Conservation (phyloP, 1,284 basidiomycete species). For the Ustilago loliicola region DNA sequence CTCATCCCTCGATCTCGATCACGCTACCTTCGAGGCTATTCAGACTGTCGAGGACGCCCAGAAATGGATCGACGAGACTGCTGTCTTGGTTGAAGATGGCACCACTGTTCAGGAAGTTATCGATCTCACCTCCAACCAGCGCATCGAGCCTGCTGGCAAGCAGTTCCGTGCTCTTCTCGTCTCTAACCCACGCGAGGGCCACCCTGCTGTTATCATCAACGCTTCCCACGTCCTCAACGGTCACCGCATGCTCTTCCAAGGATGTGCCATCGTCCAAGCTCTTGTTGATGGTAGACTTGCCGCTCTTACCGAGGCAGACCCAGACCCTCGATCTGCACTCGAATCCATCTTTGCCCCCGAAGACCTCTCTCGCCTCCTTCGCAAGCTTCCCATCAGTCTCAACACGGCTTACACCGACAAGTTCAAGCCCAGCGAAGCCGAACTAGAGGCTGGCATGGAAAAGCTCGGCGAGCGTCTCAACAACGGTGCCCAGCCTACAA, state of each 20-base stretch:
- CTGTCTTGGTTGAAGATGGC: slow-evolving; percentile 27
- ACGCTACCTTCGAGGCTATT: slow-evolving; percentile 22
- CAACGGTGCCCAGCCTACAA: slow-evolving; percentile 22
- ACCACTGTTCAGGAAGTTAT: slow-evolving; percentile 21
- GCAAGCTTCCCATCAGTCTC: slow-evolving; percentile 37
- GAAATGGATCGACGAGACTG: slow-evolving; percentile 35
- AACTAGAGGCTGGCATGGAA: slow-evolving; percentile 24
- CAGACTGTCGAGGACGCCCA: slow-evolving; percentile 31
- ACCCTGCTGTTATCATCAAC: slow-evolving; percentile 19
- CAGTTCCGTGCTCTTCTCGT: slow-evolving; percentile 35
- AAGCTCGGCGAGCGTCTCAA: slow-evolving; percentile 23
- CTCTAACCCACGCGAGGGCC: slow-evolving; percentile 10
- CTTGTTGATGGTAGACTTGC: slow-evolving; percentile 13
- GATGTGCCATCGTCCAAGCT: slow-evolving; percentile 19
- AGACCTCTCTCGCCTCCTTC: slow-evolving; percentile 11
- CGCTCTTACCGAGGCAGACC: background rate
- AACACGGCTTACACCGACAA: slow-evolving; percentile 29
- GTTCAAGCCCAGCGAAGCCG: slow-evolving; percentile 5
- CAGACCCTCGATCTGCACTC: slow-evolving; percentile 18
- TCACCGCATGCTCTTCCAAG: slow-evolving; percentile 21
- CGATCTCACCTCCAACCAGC: slow-evolving; percentile 17
- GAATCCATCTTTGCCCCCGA: slow-evolving; percentile 26
- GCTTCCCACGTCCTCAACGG: slow-evolving; percentile 40
- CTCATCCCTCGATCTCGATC: slow-evolving; percentile 21
- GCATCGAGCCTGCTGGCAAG: slow-evolving; percentile 33